These are phyloP conservation scores for Haberlea rhodopensis DNA, from an alignment of 257 asterid genomes.

Conservation along the genomic window DNA sequence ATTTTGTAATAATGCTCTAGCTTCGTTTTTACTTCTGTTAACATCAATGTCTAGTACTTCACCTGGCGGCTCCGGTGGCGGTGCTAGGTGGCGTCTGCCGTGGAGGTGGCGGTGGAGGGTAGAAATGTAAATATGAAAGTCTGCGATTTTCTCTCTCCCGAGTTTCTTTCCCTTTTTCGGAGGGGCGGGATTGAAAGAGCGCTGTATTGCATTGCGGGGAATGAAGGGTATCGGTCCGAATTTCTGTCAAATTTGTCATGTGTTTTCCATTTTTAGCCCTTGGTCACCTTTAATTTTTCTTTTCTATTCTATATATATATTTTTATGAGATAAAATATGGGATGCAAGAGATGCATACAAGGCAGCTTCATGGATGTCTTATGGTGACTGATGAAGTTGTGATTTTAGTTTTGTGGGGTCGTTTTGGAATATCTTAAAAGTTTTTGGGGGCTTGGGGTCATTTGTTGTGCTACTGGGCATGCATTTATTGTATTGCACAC, in stretches of 20 bases:
- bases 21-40: too few species aligned
- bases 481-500: background rate
- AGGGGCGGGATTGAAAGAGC: conserved; percentile 37
- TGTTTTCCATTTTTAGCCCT: conserved; percentile 26
- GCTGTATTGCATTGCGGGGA: conserved; percentile 44
- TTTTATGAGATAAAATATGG: too few species aligned
- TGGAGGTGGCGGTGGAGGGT: conserved; percentile 9
- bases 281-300: too few species aligned
- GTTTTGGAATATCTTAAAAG: background rate
- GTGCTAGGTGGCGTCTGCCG: conserved; percentile 16
- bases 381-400: too few species aligned
- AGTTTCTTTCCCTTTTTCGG: conserved; percentile 20
- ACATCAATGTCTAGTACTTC: conserved; percentile 30
- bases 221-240: conserved; percentile 54
- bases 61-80: too few species aligned
- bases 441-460: background rate
- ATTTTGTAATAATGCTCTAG: background rate
- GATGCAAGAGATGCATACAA: too few species aligned
- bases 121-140: conserved; percentile 11
- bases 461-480: background rate
- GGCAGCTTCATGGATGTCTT: background rate
- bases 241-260: conserved; percentile 8
- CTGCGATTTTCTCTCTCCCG: conserved; percentile 38
- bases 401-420: too few species aligned
- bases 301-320: too few species aligned